Percentiles rank a stretch among this genome's conserved stretches.
Evolutionary conservation across 2,329 filamentous ascomycete genomes (phyloP).

Genomic region (Exophiala xenobiotica): DNA sequence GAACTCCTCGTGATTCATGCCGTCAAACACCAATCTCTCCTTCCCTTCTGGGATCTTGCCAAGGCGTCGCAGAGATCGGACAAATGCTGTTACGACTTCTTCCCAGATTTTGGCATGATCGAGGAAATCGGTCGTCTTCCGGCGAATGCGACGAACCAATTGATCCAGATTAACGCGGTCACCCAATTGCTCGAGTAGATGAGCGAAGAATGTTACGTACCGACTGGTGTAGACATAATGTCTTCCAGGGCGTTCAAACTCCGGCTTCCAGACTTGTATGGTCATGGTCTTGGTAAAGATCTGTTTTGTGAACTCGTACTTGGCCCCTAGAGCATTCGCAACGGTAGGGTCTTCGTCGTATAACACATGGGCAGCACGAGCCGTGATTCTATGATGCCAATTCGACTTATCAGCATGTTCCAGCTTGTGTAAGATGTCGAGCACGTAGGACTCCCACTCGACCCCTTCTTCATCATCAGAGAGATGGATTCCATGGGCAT

Average conservation of each 20-base stretch:
- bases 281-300: constrained; percentile 95
- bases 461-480: constrained; percentile 51
- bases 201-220: constrained; percentile 79
- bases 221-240: constrained; percentile 90
- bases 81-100: constrained; percentile 58
- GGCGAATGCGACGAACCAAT: constrained; percentile 74
- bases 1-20: constrained; percentile 65
- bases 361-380: constrained; percentile 60
- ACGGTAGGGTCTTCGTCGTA: constrained; percentile 56
- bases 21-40: constrained; percentile 65
- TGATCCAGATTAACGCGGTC: constrained; percentile 76
- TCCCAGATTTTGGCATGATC: constrained; percentile 64
- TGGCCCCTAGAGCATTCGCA: constrained; percentile 61
- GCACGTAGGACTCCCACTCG: constrained; percentile 61
- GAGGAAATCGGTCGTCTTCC: constrained; percentile 74
- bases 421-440: constrained; percentile 58
- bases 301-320: constrained; percentile 75
- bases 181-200: constrained; percentile 69
- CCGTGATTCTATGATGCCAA: constrained; percentile 91
- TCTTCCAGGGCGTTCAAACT: constrained; percentile 76
- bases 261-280: constrained; percentile 92
- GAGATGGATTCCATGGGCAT: constrained; percentile 52
- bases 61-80: constrained; percentile 58
- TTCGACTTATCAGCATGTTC: constrained; percentile 80
- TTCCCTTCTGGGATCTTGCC: constrained; percentile 59